Evolutionary conservation across 1,284 basidiomycete species (phyloP).

Genomic region (Fomitopsis schrenkii): DNA sequence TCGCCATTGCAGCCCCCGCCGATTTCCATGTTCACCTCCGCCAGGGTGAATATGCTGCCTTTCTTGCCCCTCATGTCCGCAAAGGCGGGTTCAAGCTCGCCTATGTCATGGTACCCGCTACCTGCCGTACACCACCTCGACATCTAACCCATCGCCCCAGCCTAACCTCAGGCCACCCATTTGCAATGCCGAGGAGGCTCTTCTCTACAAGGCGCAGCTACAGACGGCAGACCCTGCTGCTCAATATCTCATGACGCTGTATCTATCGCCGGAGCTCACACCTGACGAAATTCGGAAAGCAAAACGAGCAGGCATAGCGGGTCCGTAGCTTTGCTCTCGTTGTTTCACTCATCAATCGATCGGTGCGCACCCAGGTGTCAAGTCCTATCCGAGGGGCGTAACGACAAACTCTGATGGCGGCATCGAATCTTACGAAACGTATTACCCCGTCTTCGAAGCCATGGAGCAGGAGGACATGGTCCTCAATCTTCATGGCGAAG

Average conservation of each 20-base stretch:
- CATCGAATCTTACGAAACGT: conserved; percentile 94
- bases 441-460: conserved; percentile 92
- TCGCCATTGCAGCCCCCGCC: conserved; percentile 69
- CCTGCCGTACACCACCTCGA: conserved; percentile 5
- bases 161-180: conserved; percentile 95
- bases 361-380: conserved; percentile 64
- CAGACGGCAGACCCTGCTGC: conserved; percentile 74
- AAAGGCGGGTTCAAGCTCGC: conserved; percentile 88
- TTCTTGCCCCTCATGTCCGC: conserved; percentile 90
- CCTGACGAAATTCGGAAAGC: conserved; percentile 91
- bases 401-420: conserved; percentile 98
- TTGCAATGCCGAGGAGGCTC: conserved; percentile 78
- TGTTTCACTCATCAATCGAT: not conserved
- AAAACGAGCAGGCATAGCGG: conserved; percentile 77
- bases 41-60: conserved; percentile 77
- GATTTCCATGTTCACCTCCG: conserved; percentile 98
- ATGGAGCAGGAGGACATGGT: conserved; percentile 96
- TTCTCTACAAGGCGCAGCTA: conserved; percentile 78
- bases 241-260: conserved; percentile 94
- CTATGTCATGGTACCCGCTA: conserved; percentile 86
- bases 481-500: conserved; percentile 95
- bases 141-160: conserved; percentile 35
- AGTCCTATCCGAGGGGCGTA: conserved; percentile 96
- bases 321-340: conserved; percentile 34
- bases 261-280: conserved; percentile 88